These are phyloP conservation scores for Sarocladiaceae sp. DNA, from an alignment of 2,329 filamentous ascomycete genomes.

Conservation along the genomic window DNA sequence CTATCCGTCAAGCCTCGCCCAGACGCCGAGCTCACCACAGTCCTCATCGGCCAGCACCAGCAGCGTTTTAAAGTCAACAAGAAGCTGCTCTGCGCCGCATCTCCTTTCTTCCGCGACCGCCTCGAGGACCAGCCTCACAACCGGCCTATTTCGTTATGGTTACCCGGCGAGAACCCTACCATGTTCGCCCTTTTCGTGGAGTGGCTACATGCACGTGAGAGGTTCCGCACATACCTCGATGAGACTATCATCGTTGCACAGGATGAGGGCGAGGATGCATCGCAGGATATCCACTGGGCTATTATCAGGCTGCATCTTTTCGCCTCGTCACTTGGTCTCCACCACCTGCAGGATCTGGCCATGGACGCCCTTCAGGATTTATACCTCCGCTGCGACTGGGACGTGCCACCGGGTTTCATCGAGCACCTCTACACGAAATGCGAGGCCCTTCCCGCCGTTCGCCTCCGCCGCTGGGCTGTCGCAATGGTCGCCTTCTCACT, in stretches of 20 bases:
- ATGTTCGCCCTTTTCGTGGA: slow-evolving; percentile 49
- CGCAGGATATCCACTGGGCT: slow-evolving; percentile 45
- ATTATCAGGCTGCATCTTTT: slow-evolving; percentile 52
- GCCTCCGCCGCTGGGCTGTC: slow-evolving; percentile 52
- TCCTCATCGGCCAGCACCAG: slow-evolving; percentile 37
- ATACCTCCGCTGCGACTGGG: slow-evolving; percentile 53
- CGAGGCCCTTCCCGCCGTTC: slow-evolving; percentile 40
- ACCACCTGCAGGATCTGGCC: slow-evolving; percentile 46
- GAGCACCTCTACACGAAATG: slow-evolving; percentile 48
- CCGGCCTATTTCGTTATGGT: slow-evolving; percentile 26
- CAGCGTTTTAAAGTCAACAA: slow-evolving; percentile 36
- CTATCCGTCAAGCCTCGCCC: slow-evolving; percentile 12
- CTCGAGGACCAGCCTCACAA: slow-evolving; percentile 27
- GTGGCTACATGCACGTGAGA: slow-evolving; percentile 39
- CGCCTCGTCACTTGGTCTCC: slow-evolving; percentile 43
- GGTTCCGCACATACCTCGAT: slow-evolving; percentile 38
- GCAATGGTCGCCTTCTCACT: slow-evolving; percentile 55
- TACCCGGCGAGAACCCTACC: slow-evolving; percentile 40
- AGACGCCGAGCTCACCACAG: slow-evolving; percentile 22
- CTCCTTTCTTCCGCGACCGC: slow-evolving; percentile 41
- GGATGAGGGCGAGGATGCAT: slow-evolving; percentile 20
- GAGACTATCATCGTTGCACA: slow-evolving; percentile 27
- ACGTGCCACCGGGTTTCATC: slow-evolving; percentile 45
- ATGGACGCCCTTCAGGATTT: slow-evolving; percentile 55
- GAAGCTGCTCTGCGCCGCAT: slow-evolving; percentile 38